Conservation (phyloP, 1,284 basidiomycete species). For the Volvariella surrecta region DNA sequence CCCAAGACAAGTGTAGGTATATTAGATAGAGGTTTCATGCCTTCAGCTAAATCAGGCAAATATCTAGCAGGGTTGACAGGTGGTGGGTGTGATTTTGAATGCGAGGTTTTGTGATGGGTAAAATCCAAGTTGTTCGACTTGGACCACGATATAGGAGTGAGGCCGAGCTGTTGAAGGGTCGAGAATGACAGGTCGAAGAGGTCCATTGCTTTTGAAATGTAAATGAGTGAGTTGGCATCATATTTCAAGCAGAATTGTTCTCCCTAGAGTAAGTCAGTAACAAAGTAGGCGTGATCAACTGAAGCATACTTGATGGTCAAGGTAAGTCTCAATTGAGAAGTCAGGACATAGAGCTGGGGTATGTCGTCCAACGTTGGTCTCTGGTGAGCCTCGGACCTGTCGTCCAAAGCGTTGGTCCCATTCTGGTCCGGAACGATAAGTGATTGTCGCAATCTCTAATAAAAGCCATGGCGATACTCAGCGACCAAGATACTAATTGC, state of each 20-base stretch:
- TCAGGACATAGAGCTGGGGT: slow-evolving; percentile 87
- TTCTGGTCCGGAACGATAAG: slow-evolving; percentile 97
- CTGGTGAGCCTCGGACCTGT: slow-evolving; percentile 42
- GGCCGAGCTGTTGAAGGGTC: slow-evolving; percentile 62
- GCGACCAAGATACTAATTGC: neutral
- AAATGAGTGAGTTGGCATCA: slow-evolving; percentile 98
- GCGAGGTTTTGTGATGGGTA: slow-evolving; percentile 32
- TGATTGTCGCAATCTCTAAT: slow-evolving; percentile 96
- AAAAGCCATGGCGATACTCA: slow-evolving; percentile 5
- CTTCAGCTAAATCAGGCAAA: slow-evolving; percentile 76
- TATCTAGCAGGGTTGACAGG: slow-evolving; percentile 65
- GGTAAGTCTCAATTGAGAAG: slow-evolving; percentile 97
- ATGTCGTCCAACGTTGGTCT: slow-evolving; percentile 28
- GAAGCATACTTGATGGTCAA: slow-evolving; percentile 80
- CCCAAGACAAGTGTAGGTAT: slow-evolving; percentile 88
- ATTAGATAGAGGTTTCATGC: slow-evolving; percentile 67
- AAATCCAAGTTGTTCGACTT: slow-evolving; percentile 16
- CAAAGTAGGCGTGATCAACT: neutral
- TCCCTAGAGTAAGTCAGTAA: slow-evolving; percentile 35
- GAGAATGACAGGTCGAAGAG: slow-evolving; percentile 92
- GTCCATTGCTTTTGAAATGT: slow-evolving; percentile 99
- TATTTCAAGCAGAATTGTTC: slow-evolving; percentile 98
- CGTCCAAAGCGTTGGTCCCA: slow-evolving; percentile 98
- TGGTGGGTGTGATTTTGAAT: slow-evolving; percentile 65
- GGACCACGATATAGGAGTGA: slow-evolving; percentile 19